Conservation (phyloP, 345 rosid genomes). For the Eucalyptus tenuipes region DNA sequence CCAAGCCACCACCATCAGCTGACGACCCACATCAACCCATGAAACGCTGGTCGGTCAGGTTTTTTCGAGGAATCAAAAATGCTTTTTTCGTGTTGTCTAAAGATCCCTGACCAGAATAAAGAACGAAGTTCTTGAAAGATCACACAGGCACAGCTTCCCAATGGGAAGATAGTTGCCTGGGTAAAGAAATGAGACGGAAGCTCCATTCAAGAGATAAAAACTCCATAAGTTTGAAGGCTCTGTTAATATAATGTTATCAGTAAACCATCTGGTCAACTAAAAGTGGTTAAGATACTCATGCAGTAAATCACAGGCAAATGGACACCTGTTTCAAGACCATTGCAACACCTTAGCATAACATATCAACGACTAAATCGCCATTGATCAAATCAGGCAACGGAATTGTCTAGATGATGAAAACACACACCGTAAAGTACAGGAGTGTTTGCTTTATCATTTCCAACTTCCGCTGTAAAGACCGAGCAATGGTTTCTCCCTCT, state of each 20-base stretch:
- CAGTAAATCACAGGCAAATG: neutral
- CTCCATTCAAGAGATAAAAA: neutral
- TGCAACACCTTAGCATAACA: neutral
- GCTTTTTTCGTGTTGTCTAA: neutral
- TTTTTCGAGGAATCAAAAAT: neutral
- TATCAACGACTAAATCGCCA: neutral
- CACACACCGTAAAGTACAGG: neutral
- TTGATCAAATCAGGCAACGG: neutral
- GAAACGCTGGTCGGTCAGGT: neutral
- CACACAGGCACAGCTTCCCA: neutral
- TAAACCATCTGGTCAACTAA: neutral
- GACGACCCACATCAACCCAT: neutral
- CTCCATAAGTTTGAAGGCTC: neutral
- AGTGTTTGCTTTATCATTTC: neutral
- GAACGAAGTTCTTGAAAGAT: neutral
- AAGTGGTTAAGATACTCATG: neutral
- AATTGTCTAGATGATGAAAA: neutral
- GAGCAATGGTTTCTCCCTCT: constrained; percentile 77
- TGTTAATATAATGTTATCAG: neutral
- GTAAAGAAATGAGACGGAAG: neutral
- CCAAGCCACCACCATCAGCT: neutral
- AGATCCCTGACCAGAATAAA: neutral
- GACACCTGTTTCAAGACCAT: neutral
- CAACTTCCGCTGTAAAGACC: constrained; percentile 52
- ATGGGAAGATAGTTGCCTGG: neutral